Evolutionary conservation across 78 protist species (phyloP), one percentile per base, ranked within the genome.

Genomic region (Guillardia theta): DNA sequence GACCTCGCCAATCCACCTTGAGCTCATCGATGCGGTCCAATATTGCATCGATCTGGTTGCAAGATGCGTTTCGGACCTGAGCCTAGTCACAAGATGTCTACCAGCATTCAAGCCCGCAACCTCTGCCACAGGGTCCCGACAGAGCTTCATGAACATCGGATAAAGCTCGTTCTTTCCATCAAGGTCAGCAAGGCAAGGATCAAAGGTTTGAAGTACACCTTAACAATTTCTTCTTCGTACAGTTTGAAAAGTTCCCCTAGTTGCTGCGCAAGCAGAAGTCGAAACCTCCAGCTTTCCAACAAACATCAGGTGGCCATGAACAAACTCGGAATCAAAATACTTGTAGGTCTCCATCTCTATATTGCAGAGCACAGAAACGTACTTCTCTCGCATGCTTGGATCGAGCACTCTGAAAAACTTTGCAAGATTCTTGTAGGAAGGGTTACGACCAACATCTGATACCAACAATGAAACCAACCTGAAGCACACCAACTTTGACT

Each of bases 401-500:
- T 70, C 83, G 10, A 70, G 83, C 83, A 70, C 83, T 24, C 83
- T 43, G 83, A 70, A 43, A 36, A 70, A 43, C 83, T 70, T 70
- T 12, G 83, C 9, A 24, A 70, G 83, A 43, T 70, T 70, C 83
- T n/a, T n/a, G n/a, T n/a, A n/a, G n/a, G n/a, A n/a, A n/a, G n/a
- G n/a, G n/a, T n/a, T n/a, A n/a, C n/a, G n/a, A n/a, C n/a, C n/a
- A n/a, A n/a, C n/a, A n/a, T n/a, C n/a, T n/a, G n/a, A n/a, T n/a
- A n/a, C n/a, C n/a, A n/a, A 53, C 64, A 12, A n/a, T n/a, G n/a
- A n/a, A n/a, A n/a, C n/a, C n/a, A n/a, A n/a, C n/a, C n/a, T 78
- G 90, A 4, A 78, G 50, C 45, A 36, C 90, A 22, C 90, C 90
- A 4, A 78, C 48, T 50, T 78, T 88, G 76, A 88, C 93, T 64